Percentiles rank a stretch among this genome's conserved stretches.
These are phyloP conservation scores for Claviceps paspali DNA, from an alignment of 2,329 filamentous ascomycete species.

Conservation along the genomic window DNA sequence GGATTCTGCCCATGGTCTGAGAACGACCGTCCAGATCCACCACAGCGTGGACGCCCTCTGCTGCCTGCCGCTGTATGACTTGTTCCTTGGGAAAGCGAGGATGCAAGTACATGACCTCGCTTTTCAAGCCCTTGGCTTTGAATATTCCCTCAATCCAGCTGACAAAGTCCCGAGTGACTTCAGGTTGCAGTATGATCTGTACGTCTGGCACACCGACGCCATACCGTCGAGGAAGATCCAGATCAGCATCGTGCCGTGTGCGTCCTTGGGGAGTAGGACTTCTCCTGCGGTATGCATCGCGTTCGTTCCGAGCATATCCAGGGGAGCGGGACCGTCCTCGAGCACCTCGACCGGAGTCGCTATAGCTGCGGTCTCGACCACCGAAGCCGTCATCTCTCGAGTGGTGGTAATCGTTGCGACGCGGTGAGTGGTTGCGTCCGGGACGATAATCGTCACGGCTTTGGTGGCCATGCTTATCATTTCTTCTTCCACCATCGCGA, in stretches of 20 bases:
- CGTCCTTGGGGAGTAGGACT: constrained; percentile 51
- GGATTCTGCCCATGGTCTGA: constrained; percentile 57
- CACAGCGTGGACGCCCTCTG: constrained; percentile 79
- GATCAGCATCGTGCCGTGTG: constrained; percentile 34
- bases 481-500: constrained; percentile 27
- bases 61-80: constrained; percentile 70
- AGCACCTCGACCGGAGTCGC: constrained; percentile 25
- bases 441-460: constrained; percentile 50
- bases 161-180: constrained; percentile 66
- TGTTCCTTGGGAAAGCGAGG: constrained; percentile 61
- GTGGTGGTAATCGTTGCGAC: constrained; percentile 40
- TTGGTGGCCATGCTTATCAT: constrained; percentile 31
- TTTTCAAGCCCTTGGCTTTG: constrained; percentile 51
- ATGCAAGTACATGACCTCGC: constrained; percentile 66
- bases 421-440: constrained; percentile 43
- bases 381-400: constrained; percentile 43
- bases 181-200: constrained; percentile 69
- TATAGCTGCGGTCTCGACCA: constrained; percentile 28
- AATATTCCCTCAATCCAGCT: constrained; percentile 70
- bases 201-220: constrained; percentile 73
- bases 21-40: constrained; percentile 58
- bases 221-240: constrained; percentile 59
- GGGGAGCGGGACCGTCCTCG: constrained; percentile 59
- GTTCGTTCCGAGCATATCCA: constrained; percentile 25
- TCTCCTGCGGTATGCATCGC: constrained; percentile 45